These are phyloP conservation scores for Ustilago xerochloae DNA, from an alignment of 1,284 basidiomycete genomes.

Conservation along the genomic window DNA sequence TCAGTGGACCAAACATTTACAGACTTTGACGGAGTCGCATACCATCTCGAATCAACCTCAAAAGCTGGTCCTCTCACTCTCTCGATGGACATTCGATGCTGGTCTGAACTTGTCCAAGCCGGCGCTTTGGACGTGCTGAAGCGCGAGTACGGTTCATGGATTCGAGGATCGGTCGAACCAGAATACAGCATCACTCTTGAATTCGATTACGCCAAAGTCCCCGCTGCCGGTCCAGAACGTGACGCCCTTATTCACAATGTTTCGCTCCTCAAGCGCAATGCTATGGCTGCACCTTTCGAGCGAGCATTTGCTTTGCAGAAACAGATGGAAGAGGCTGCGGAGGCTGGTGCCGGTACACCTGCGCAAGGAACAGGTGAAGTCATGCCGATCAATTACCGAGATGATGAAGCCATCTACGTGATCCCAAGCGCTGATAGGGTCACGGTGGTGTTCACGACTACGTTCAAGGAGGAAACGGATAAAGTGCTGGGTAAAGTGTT, in stretches of 20 bases:
- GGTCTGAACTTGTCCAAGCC: constrained; percentile 89
- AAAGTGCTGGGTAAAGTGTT: constrained; percentile 96
- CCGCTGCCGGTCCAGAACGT: constrained; percentile 74
- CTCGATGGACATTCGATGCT: constrained; percentile 95
- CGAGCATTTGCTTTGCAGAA: constrained; percentile 88
- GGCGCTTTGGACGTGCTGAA: constrained; percentile 84
- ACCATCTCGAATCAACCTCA: constrained; percentile 83
- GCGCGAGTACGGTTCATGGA: constrained; percentile 83
- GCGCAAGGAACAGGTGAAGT: constrained; percentile 74
- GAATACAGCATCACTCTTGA: constrained; percentile 90
- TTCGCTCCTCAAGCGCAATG: constrained; percentile 90
- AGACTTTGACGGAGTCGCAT: constrained; percentile 96
- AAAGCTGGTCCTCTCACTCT: constrained; percentile 78
- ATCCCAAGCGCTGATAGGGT: constrained; percentile 93
- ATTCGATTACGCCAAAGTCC: constrained; percentile 87
- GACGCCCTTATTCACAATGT: constrained; percentile 80
- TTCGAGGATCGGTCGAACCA: constrained; percentile 75
- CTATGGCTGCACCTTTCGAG: constrained; percentile 94
- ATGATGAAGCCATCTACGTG: constrained; percentile 94
- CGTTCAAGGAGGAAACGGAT: constrained; percentile 98
- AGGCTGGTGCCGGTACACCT: constrained; percentile 68
- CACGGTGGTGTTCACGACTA: constrained; percentile 95
- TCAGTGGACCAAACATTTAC: constrained; percentile 94
- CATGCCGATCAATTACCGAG: constrained; percentile 91
- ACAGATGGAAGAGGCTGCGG: constrained; percentile 78